Evolutionary conservation across 2,329 filamentous ascomycete genomes (phyloP).

Genomic region (Fonsecaea monophora): DNA sequence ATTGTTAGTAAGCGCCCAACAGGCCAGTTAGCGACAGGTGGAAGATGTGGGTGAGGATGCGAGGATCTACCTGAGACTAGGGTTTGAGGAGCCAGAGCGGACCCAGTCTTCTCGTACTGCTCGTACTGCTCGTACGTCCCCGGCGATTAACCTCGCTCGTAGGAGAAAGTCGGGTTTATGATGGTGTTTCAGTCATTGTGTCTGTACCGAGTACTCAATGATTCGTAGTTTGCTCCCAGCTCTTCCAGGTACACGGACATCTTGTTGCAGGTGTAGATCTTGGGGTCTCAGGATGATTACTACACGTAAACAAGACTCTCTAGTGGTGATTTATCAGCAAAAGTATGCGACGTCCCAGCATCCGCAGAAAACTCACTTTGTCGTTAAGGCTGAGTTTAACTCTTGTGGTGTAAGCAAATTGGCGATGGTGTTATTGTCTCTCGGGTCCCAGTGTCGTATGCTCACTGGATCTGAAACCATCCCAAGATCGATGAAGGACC

Average conservation of each 20-base stretch:
- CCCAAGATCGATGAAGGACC: not conserved
- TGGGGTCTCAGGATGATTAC: too few species aligned
- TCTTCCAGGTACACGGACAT: not conserved
- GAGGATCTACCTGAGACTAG: not conserved
- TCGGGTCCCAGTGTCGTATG: not conserved
- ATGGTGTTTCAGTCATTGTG: not conserved
- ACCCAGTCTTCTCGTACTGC: not conserved
- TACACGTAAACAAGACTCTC: too few species aligned
- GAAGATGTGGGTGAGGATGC: not conserved
- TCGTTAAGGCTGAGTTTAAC: not conserved
- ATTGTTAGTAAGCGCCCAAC: conserved; percentile 8
- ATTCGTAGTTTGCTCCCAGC: not conserved
- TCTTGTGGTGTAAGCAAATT: too few species aligned
- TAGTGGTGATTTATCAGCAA: not conserved
- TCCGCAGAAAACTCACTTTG: not conserved
- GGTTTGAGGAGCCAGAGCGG: not conserved
- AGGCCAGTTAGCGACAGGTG: not conserved
- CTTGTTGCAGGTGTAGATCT: not conserved
- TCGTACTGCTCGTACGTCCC: not conserved
- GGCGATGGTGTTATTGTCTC: not conserved
- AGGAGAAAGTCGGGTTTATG: not conserved
- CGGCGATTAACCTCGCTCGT: not conserved
- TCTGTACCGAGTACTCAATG: not conserved
- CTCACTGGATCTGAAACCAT: not conserved
- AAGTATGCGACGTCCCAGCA: not conserved